Conservation (phyloP, 1,139 yeast genomes). For the Yamadazyma oceani region DNA sequence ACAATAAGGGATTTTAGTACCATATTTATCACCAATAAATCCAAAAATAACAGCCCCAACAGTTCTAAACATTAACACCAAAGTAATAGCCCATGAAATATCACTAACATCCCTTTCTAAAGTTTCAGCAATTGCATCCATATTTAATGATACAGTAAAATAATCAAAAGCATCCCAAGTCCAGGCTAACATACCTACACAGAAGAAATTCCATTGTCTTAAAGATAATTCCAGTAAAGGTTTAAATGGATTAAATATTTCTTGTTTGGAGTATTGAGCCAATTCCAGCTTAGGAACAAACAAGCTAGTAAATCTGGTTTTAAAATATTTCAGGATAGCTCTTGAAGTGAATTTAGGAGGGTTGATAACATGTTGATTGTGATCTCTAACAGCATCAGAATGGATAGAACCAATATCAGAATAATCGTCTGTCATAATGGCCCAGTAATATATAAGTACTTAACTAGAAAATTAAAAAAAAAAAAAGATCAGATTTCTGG, state of each 20-base stretch:
- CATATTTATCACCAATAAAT: slow-evolving; percentile 33
- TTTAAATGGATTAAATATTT: slow-evolving; percentile 36
- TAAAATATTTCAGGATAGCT: slow-evolving; percentile 27
- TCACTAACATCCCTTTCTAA: slow-evolving; percentile 28
- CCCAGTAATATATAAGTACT: too few relatives aligned
- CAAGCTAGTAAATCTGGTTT: slow-evolving; percentile 32
- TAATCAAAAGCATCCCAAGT: slow-evolving; percentile 46
- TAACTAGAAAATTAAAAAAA: not conserved
- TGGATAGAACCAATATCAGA: slow-evolving; percentile 8
- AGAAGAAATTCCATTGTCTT: slow-evolving; percentile 38
- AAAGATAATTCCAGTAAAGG: slow-evolving; percentile 29
- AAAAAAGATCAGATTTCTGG: too few relatives aligned
- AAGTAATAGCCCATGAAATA: slow-evolving; percentile 45
- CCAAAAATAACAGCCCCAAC: slow-evolving; percentile 45
- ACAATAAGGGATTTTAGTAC: slow-evolving; percentile 42
- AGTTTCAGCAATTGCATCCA: slow-evolving; percentile 27
- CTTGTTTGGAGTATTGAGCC: slow-evolving; percentile 25
- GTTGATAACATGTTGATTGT: slow-evolving; percentile 31
- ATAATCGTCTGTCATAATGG: not conserved
- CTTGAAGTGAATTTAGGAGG: slow-evolving; percentile 32
- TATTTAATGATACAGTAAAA: slow-evolving; percentile 38
- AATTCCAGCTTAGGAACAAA: slow-evolving; percentile 33
- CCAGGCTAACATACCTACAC: slow-evolving; percentile 39
- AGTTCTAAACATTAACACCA: slow-evolving; percentile 46
- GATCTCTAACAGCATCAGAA: slow-evolving; percentile 14